Base-by-base conservation (phyloP, 352 stramenopile genomes). In the Globisporangium paroecandrum region DNA sequence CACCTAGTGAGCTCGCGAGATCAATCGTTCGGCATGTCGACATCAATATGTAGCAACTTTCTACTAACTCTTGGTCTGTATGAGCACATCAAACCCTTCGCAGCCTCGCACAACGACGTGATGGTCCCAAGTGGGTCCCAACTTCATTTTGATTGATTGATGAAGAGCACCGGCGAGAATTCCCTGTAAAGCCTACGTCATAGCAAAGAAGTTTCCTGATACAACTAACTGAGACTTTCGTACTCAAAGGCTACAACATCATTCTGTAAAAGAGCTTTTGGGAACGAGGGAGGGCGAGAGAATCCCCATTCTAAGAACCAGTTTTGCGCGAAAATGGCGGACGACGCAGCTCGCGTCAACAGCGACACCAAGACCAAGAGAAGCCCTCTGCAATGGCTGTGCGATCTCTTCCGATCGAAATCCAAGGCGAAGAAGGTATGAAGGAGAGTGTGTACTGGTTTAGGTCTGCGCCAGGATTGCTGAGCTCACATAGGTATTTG, bases 331-430 rank as follows among this genome's bases (percentile, higher is more conserved):
- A 49, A 51, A 24, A 51, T 51, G 43, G 18, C 43, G 43, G 43
- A 51, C 18, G 18, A 51, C 22, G 43, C 18, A 51, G 43, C 43
- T 4, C 43, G 43, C 1, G 20, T 7, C 13, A 55, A 4, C 13
- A 58, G 27, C 25, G 9, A 18, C 47, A 43, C 1, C 27, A 57
- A 38, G 20, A 22, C 32, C 4, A 62, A 49, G 56, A 24, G 56
- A 12, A 62, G n/a, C 12, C 56, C 32, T 0, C 13, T 43, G 4
- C 25, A 65, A 18, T 58, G 59, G 59, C 59, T 65, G 10, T 46
- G 59, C 43, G 25, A 65, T 13, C 18, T 46, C 18, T 58, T 65
- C 20, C 59, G 43, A 29, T 47, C 43, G 24, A 65, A 47, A 32
- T 34, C n/a, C 56, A 49, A 47, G 43, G 18, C 43, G 18, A 24